Evolutionary conservation across 2,329 filamentous ascomycete genomes (phyloP).

Genomic region (Arthrobotrys pseudoclavata): DNA sequence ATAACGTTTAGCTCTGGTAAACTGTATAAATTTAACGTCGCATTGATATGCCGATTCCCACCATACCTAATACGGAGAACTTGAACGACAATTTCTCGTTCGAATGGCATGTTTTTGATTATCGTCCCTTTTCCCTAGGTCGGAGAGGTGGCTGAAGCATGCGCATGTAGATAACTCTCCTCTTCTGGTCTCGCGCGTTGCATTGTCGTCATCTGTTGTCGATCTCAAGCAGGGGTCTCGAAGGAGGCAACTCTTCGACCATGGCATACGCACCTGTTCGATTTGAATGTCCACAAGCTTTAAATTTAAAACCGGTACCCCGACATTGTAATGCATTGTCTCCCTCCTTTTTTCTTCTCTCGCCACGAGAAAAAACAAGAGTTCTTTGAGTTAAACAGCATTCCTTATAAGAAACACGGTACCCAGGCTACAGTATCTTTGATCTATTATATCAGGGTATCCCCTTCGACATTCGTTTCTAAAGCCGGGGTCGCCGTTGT

Average conservation of each 20-base stretch:
- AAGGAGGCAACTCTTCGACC: not conserved
- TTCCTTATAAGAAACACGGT: not conserved
- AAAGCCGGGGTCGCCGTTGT: slow-evolving; percentile 1
- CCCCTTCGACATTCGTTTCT: slow-evolving; percentile 14
- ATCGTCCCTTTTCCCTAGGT: not conserved
- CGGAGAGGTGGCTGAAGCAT: not conserved
- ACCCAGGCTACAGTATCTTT: not conserved
- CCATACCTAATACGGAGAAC: not conserved
- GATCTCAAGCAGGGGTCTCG: not conserved
- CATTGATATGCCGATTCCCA: not conserved
- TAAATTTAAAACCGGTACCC: not conserved
- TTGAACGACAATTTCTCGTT: not conserved
- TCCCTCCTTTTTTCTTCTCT: not conserved
- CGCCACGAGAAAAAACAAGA: not conserved
- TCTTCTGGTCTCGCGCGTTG: not conserved
- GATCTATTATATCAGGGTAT: not conserved
- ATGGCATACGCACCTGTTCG: not conserved
- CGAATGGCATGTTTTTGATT: not conserved
- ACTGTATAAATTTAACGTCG: not conserved
- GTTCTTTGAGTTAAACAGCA: not conserved
- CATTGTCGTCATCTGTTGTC: slow-evolving; percentile 1
- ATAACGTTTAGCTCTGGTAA: not conserved
- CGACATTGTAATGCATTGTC: not conserved
- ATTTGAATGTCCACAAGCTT: not conserved
- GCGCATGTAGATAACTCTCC: not conserved